Conservation (phyloP, 2,329 filamentous ascomycete genomes). For the Aspergillus pseudonomiae region DNA sequence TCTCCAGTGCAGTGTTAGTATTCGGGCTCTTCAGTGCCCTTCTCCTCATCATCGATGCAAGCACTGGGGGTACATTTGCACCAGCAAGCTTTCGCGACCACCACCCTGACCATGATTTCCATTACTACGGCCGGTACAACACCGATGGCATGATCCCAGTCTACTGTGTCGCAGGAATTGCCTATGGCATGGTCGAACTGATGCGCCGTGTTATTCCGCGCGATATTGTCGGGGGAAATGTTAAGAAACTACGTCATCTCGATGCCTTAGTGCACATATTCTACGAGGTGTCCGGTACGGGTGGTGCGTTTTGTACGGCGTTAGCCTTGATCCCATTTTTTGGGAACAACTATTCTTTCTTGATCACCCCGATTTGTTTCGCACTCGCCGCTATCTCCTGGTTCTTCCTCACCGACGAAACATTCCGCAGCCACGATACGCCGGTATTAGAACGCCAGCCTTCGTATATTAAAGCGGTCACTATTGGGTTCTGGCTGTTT, state of each 20-base stretch:
- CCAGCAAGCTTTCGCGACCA: conserved; percentile 11
- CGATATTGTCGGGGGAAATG: conserved; percentile 19
- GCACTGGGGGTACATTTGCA: conserved; percentile 18
- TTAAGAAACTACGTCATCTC: conserved; percentile 18
- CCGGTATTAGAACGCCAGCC: conserved; percentile 9
- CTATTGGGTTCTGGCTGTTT: conserved; percentile 15
- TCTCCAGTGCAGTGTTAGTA: conserved; percentile 14
- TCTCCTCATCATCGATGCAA: conserved; percentile 21
- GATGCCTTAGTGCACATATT: conserved; percentile 21
- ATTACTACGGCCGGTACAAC: conserved; percentile 19
- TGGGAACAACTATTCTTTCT: conserved; percentile 21
- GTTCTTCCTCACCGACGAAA: conserved; percentile 18
- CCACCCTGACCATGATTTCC: conserved; percentile 20
- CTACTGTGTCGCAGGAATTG: conserved; percentile 18
- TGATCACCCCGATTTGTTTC: conserved; percentile 20
- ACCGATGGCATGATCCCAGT: conserved; percentile 21
- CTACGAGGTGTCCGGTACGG: conserved; percentile 17
- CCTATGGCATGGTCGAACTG: conserved; percentile 22
- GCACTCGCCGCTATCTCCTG: conserved; percentile 12
- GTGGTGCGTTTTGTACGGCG: conserved; percentile 19
- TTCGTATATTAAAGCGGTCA: conserved; percentile 16
- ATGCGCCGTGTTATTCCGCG: conserved; percentile 21
- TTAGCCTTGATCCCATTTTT: conserved; percentile 18
- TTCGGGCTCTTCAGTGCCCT: conserved; percentile 20
- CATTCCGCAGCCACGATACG: conserved; percentile 6